These are phyloP conservation scores for Besnoitia besnoiti DNA, from an alignment of 169 alveolate genomes.

Conservation along the genomic window DNA sequence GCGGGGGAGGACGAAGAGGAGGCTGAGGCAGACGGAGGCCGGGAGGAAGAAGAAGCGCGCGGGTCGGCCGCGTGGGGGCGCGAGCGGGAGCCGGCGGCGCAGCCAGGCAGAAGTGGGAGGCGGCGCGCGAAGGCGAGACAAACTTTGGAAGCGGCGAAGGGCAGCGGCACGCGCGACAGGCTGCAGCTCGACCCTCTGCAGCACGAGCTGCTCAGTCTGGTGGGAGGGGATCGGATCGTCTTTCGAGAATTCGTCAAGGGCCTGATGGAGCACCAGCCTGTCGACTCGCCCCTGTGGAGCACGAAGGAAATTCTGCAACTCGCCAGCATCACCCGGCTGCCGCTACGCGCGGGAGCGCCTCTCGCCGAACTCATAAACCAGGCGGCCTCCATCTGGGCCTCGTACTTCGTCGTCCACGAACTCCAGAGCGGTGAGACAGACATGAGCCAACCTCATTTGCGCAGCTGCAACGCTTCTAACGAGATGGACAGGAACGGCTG, in stretches of 20 bases:
- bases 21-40: no score
- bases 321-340: not conserved
- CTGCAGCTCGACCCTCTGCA: no score
- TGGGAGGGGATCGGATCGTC: not conserved
- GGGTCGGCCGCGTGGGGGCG: not conserved
- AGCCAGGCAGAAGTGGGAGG: no score
- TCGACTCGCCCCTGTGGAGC: not conserved
- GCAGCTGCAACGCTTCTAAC: no score
- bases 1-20: no score
- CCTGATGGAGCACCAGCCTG: not conserved
- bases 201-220: no score
- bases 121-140: not conserved
- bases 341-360: not conserved
- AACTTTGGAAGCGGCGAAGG: not conserved
- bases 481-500: not conserved
- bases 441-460: not conserved
- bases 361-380: not conserved
- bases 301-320: not conserved
- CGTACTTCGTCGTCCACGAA: not conserved
- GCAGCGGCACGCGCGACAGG: not conserved
- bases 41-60: not conserved
- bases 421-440: not conserved
- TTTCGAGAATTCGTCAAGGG: not conserved
- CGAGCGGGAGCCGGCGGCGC: not conserved
- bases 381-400: slow-evolving; percentile 5